phyloP scores from a whole-genome alignment of 2,329 filamentous ascomycete species.

The Botrytis hyacinthi region DNA sequence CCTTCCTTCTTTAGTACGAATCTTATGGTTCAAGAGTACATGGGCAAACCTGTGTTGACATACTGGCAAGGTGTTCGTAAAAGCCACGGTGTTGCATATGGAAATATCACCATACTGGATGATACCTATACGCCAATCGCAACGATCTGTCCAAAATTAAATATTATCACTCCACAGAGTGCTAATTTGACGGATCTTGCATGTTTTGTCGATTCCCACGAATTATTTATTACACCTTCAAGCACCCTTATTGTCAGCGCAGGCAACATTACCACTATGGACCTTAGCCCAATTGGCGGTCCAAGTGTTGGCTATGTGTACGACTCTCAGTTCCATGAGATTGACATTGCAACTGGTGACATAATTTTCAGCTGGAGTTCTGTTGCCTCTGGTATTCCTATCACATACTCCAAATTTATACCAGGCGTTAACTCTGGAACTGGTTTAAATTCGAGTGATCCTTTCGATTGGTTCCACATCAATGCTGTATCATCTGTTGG shows the following conservation, averaged over 20 bases:
- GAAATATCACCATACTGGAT: neutral
- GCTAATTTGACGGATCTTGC: neutral
- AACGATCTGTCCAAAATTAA: neutral
- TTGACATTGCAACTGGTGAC: slow-evolving; percentile 43
- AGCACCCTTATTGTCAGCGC: neutral
- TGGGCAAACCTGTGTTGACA: neutral
- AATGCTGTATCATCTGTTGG: slow-evolving; percentile 34
- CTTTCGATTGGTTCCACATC: slow-evolving; percentile 37
- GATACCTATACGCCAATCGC: neutral
- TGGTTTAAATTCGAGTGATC: slow-evolving; percentile 22
- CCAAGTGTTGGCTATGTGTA: slow-evolving; percentile 39
- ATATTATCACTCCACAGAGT: neutral
- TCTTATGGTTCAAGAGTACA: neutral
- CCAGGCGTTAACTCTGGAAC: neutral
- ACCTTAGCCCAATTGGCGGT: slow-evolving; percentile 39
- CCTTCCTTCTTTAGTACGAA: too few species aligned
- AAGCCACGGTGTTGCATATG: neutral
- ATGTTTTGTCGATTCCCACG: slow-evolving; percentile 1
- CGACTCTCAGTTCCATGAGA: slow-evolving; percentile 44
- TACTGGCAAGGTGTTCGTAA: neutral
- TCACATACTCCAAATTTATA: slow-evolving; percentile 1
- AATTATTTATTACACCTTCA: neutral
- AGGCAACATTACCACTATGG: slow-evolving; percentile 16
- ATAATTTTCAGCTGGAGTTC: slow-evolving; percentile 45
- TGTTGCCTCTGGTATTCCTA: slow-evolving; percentile 36